Conservation (phyloP, 78 protist species). For the Bodo saltans region DNA sequence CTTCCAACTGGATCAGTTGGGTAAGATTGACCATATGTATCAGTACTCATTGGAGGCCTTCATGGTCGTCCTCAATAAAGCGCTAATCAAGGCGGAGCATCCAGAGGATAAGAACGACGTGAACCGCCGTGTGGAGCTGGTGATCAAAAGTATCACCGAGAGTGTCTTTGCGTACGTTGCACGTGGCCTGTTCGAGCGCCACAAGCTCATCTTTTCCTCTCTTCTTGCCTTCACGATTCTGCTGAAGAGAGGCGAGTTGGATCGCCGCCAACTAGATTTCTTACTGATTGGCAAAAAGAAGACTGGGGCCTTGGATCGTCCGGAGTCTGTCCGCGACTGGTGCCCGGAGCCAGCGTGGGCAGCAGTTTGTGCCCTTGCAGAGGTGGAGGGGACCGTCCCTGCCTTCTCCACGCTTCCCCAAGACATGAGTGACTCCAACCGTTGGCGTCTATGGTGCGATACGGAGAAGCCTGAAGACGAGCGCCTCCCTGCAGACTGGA, state of each 20-base stretch:
- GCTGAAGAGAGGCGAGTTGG: constrained; percentile 4
- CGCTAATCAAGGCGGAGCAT: constrained; percentile 26
- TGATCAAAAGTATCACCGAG: constrained; percentile 40
- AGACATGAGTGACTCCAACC: constrained; percentile 66
- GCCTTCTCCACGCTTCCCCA: constrained; percentile 40
- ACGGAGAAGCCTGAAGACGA: constrained; percentile 62
- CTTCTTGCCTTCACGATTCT: constrained; percentile 49
- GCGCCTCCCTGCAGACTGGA: constrained; percentile 77
- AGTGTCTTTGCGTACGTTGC: constrained; percentile 40
- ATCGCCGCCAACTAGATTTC: constrained; percentile 21
- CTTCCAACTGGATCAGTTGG: constrained; percentile 66
- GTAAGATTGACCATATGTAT: constrained; percentile 71
- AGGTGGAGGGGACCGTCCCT: constrained; percentile 44
- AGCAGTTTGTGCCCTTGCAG: constrained; percentile 31
- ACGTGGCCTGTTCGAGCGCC: constrained; percentile 71
- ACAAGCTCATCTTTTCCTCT: constrained; percentile 60
- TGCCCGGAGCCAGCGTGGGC: constrained; percentile 54
- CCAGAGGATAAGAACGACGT: constrained; percentile 5
- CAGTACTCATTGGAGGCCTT: constrained; percentile 67
- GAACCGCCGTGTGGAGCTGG: background rate
- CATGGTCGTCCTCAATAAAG: constrained; percentile 61
- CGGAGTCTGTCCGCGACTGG: constrained; percentile 46
- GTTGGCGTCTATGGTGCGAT: constrained; percentile 74
- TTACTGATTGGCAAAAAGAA: constrained; percentile 37
- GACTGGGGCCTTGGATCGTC: constrained; percentile 5